Percentiles rank a stretch among this genome's conserved stretches.
phyloP scores from a whole-genome alignment of 2,329 filamentous ascomycete species.

The Diaporthe destruens region DNA sequence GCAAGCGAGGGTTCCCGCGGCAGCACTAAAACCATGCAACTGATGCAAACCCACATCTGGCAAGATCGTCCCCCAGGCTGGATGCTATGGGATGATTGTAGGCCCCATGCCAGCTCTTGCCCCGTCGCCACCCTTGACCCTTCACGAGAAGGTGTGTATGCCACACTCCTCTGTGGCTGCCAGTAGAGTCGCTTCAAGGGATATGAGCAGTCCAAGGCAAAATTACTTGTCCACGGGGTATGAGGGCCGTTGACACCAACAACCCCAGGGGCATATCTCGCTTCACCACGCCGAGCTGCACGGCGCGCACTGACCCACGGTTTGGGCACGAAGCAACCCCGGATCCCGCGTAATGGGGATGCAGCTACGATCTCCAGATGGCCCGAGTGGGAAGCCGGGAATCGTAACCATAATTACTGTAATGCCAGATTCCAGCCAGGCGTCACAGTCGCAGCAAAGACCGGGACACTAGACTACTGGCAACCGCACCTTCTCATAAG shows the following conservation, averaged over 20 bases:
- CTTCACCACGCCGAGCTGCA: constrained; percentile 14
- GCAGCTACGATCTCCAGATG: constrained; percentile 30
- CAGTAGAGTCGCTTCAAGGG: not conserved
- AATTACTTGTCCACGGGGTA: not conserved
- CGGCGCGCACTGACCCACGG: constrained; percentile 23
- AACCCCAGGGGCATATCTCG: constrained; percentile 14
- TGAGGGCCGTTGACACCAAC: constrained; percentile 20
- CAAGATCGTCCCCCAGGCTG: constrained; percentile 27
- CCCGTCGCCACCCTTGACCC: constrained; percentile 28
- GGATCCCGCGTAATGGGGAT: constrained; percentile 25
- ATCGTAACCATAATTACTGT: not conserved
- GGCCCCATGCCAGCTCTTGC: constrained; percentile 23
- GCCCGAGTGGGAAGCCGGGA: constrained; percentile 9
- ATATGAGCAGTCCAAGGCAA: not conserved
- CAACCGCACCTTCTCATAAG: not conserved
- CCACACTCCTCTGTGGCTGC: not conserved
- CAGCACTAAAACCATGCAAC: constrained; percentile 34
- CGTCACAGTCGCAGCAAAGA: constrained; percentile 4
- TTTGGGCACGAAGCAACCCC: constrained; percentile 21
- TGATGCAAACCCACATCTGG: constrained; percentile 27
- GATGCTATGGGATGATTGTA: constrained; percentile 22
- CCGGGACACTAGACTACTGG: not conserved
- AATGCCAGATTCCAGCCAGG: constrained; percentile 12
- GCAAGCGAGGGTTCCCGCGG: constrained; percentile 30
- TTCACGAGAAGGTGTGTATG: not conserved